A percentile compares a stretch with the other conserved stretches of the same genome.
Evolutionary conservation across 768 basidiomycete genomes (phyloP).

Genomic region (Symmetrospora coprosmae): DNA sequence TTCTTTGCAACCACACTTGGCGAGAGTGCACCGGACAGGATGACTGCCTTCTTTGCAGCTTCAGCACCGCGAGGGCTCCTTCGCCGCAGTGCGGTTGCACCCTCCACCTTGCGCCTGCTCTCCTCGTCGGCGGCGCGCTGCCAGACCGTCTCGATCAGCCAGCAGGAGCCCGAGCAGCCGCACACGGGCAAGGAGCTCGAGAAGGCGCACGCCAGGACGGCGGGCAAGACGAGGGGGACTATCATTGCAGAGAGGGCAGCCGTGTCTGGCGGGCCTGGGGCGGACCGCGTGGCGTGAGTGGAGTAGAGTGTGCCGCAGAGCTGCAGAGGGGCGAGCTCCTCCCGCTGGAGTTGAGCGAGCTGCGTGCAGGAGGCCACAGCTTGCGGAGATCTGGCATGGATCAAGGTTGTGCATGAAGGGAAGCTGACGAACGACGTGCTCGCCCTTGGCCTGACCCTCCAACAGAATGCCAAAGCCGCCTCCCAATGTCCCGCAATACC

Average conservation of each 20-base stretch:
- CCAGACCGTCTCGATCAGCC: too few species aligned
- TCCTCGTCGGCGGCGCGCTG: too few species aligned
- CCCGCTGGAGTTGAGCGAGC: background rate
- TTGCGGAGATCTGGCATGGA: background rate
- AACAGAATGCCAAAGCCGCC: constrained; percentile 24
- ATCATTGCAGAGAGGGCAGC: background rate
- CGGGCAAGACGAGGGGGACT: background rate
- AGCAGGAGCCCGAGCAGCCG: too few species aligned
- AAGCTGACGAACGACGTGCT: too few species aligned
- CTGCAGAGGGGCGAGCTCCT: background rate
- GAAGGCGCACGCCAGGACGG: background rate
- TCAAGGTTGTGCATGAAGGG: background rate
- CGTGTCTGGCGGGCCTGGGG: constrained; percentile 9
- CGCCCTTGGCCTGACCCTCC: background rate
- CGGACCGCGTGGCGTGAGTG: constrained; percentile 17
- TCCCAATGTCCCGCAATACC: constrained; percentile 35
- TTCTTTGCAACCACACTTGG: too few species aligned
- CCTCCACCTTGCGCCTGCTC: too few species aligned
- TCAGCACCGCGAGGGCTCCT: too few species aligned
- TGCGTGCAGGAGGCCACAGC: background rate
- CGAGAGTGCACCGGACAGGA: too few species aligned
- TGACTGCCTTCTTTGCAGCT: too few species aligned
- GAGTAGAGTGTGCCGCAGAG: background rate
- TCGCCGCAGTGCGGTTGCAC: too few species aligned
- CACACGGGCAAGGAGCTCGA: too few species aligned